Evolutionary conservation across 192 early-diverging fungal species (phyloP), one percentile per base, ranked within the genome.

Genomic region (Linnemannia zychae): DNA sequence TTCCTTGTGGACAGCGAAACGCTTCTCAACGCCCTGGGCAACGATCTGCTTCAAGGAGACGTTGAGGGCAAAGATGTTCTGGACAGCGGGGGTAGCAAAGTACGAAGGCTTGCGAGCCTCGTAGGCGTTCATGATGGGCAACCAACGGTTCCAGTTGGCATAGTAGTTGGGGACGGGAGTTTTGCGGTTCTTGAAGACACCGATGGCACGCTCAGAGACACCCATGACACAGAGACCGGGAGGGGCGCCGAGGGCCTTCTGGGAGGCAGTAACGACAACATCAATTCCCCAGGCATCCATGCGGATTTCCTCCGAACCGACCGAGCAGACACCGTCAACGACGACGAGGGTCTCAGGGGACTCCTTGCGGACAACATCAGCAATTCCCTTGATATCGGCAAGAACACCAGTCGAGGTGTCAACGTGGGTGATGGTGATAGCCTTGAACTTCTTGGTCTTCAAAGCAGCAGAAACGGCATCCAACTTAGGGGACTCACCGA

Each of bases 81-180:
- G 97, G 66, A 99, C 98, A 63, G 96, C 93, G 17, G 98, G 98
- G 38, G 98, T 99, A 71, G 97, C 98, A 92, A 99, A 99, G 90
- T 99, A 99, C 72, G 93, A 92, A 37, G 94, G 93, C 73, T 97
- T 96, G 75, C 97, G 93, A 0, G 94, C 93, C 90, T 99, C 98
- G 89, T 99, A 99, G 38, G 96, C 94, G 77, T 93, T 88, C 98
- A 99, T 99, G 86, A 99, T 91, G 69, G 98, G 98, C 82, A 97
- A 91, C 98, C 98, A 99, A 77, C 97, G 96, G 76, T 90, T 91
- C 94, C 96, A 98, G 85, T 93, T 96, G 48, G 93, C 93, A 86
- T 96, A 99, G 92, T 99, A 99, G 48, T 94, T 94, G 28, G 92
- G 84, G n/a, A 96, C 94, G 18, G 93, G 91, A 37, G 95, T 92